Base-by-base conservation (phyloP, 2,329 filamentous ascomycete genomes). In the Akanthomyces lecanii region DNA sequence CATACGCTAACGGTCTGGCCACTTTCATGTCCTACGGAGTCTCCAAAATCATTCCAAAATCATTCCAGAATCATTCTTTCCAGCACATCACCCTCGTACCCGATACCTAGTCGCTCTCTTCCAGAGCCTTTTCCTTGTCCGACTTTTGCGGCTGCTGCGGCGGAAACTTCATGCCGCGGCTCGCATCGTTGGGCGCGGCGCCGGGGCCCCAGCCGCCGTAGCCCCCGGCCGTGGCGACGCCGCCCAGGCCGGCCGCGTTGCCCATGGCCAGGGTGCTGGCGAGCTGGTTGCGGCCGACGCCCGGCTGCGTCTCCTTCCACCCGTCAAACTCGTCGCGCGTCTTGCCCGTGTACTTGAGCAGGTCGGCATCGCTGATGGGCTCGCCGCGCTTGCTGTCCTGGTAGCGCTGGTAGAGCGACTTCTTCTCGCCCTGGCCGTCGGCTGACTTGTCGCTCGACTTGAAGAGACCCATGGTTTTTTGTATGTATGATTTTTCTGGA, bases 301-400 rank as follows among this genome's bases (percentile, higher is more conserved):
- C 76, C 1, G 77, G 76, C 30, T 71, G 67, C 4, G 68, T 69
- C 28, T 73, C 74, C 51, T 61, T 61, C 50, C 42, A 73, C 2
- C 65, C 64, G 25, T 67, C 62, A n/a, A 74, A 66, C 64, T 73
- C 65, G 0, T 55, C 67, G 16, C 66, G 68, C 28, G 67, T 67
- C 67, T 73, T 78, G 67, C 77, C 77, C 40, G 76, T 78, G 71
- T 78, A 77, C 65, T 77, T 77, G 33, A 70, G 56, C 33, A 79
- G 66, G 64, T 78, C 76, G 12, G 75, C 75, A 63, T 79, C 76
- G 65, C 71, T 74, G 52, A 76, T 71, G 25, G 69, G 67, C 12
- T 63, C 58, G 52, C 70, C 67, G 44, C 67, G 68, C 66, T 76
- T 76, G 48, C 70, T 69, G 52, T 72, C 71, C 57, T 73, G 70